A percentile compares a stretch with the other conserved stretches of the same genome.
Evolutionary conservation across 768 basidiomycete species (phyloP).

Genomic region (Tylopilus intermedius): DNA sequence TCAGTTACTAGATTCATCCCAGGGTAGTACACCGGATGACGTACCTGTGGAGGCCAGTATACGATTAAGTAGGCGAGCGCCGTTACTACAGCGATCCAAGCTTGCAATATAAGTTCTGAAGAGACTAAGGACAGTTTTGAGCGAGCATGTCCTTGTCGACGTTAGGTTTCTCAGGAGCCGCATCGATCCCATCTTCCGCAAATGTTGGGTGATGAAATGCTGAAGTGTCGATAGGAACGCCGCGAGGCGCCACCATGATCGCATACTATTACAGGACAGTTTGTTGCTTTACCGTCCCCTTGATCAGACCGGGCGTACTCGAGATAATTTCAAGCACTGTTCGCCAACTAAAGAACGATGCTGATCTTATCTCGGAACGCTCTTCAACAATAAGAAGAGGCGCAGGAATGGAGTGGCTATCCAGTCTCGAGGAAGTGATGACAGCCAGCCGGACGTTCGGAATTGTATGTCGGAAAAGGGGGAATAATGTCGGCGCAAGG

Average conservation of each 20-base stretch:
- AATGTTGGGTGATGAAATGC: conserved; percentile 63
- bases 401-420: conserved; percentile 70
- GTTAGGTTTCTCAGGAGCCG: conserved; percentile 67
- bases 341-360: conserved; percentile 71
- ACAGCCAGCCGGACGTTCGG: conserved; percentile 89
- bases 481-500: conserved; percentile 83
- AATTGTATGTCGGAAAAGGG: conserved; percentile 97
- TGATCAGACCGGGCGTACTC: conserved; percentile 42
- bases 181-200: conserved; percentile 41
- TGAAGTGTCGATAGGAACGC: conserved; percentile 64
- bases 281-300: conserved; percentile 51
- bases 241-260: conserved; percentile 85
- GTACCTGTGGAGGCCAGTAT: conserved; percentile 61
- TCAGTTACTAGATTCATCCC: not conserved
- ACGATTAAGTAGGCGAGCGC: conserved; percentile 69
- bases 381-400: conserved; percentile 90
- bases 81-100: conserved; percentile 70
- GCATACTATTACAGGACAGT: conserved; percentile 80
- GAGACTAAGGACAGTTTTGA: conserved; percentile 84
- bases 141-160: conserved; percentile 94
- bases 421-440: conserved; percentile 76
- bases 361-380: conserved; percentile 72
- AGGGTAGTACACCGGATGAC: not conserved
- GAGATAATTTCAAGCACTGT: conserved; percentile 58
- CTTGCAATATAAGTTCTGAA: conserved; percentile 70